phyloP scores from a whole-genome alignment of 768 basidiomycete genomes.

The Leccinum arenicola region DNA sequence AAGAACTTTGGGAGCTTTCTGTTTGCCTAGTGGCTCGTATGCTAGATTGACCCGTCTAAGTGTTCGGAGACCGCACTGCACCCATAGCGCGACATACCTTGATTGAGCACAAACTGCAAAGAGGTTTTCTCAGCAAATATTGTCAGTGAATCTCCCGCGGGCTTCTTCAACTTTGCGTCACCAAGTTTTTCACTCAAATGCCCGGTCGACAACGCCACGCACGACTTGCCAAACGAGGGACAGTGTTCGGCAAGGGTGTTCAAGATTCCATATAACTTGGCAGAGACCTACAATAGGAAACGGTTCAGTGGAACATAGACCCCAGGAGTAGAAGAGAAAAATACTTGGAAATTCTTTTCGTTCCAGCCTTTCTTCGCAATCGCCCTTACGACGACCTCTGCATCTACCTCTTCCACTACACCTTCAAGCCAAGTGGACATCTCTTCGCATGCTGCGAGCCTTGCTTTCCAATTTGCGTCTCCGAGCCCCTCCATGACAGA shows the following conservation, averaged over 20 bases:
- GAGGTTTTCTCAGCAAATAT: slow-evolving; percentile 90
- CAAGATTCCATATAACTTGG: slow-evolving; percentile 83
- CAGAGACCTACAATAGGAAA: slow-evolving; percentile 63
- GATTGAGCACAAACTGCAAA: slow-evolving; percentile 88
- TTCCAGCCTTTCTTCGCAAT: slow-evolving; percentile 92
- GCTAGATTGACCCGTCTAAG: slow-evolving; percentile 43
- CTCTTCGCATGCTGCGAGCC: slow-evolving; percentile 84
- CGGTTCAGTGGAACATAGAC: slow-evolving; percentile 9
- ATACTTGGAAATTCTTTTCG: slow-evolving; percentile 98
- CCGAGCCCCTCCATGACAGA: slow-evolving; percentile 68
- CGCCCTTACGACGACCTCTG: slow-evolving; percentile 85
- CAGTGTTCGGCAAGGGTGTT: slow-evolving; percentile 69
- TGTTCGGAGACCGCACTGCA: slow-evolving; percentile 10
- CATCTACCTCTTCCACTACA: slow-evolving; percentile 64
- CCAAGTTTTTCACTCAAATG: slow-evolving; percentile 93
- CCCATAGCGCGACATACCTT: slow-evolving; percentile 54
- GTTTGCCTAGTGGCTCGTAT: slow-evolving; percentile 90
- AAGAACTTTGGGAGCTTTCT: slow-evolving; percentile 96
- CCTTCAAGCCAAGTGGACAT: slow-evolving; percentile 81
- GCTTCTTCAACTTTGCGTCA: slow-evolving; percentile 95
- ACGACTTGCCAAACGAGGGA: slow-evolving; percentile 82
- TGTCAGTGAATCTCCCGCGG: slow-evolving; percentile 84
- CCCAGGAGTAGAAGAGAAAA: slow-evolving; percentile 5
- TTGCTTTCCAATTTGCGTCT: slow-evolving; percentile 92
- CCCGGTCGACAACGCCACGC: slow-evolving; percentile 74